Evolutionary conservation across 768 basidiomycete genomes (phyloP).

Genomic region (Butyriboletus loyo): DNA sequence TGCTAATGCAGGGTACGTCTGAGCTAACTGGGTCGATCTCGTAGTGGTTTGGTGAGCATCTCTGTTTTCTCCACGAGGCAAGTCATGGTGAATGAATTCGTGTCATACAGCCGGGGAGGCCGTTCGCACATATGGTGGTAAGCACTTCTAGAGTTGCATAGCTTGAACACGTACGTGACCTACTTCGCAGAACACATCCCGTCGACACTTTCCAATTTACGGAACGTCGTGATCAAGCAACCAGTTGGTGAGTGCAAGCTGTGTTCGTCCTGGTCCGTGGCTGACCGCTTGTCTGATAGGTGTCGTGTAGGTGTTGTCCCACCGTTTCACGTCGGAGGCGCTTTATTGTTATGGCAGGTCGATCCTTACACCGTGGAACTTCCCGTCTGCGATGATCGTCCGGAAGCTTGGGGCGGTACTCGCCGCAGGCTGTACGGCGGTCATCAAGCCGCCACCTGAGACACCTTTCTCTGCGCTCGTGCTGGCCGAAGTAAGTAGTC

Average conservation of each 20-base stretch:
- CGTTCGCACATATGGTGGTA: slow-evolving; percentile 86
- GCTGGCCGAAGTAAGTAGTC: slow-evolving; percentile 69
- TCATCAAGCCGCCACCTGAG: slow-evolving; percentile 94
- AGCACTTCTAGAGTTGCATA: slow-evolving; percentile 10
- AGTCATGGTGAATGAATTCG: not conserved
- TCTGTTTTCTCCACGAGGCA: not conserved
- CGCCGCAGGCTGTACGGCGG: slow-evolving; percentile 94
- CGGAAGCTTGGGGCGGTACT: slow-evolving; percentile 88
- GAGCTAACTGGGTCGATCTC: slow-evolving; percentile 1
- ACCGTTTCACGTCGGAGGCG: not conserved
- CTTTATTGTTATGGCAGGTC: slow-evolving; percentile 43
- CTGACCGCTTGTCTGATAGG: slow-evolving; percentile 27
- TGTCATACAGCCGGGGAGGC: slow-evolving; percentile 77
- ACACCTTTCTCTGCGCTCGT: slow-evolving; percentile 93
- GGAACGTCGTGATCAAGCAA: slow-evolving; percentile 92
- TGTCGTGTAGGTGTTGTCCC: slow-evolving; percentile 41
- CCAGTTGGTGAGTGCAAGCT: slow-evolving; percentile 62
- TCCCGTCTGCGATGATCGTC: slow-evolving; percentile 92
- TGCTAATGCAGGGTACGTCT: not conserved
- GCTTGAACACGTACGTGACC: not conserved
- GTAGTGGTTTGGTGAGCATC: slow-evolving; percentile 74
- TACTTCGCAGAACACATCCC: slow-evolving; percentile 71
- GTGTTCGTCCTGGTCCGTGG: slow-evolving; percentile 36
- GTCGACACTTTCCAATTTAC: slow-evolving; percentile 58
- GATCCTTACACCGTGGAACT: slow-evolving; percentile 88